Evolutionary conservation across 257 asterid species (phyloP).

Genomic region (Lithospermum erythrorhizon): DNA sequence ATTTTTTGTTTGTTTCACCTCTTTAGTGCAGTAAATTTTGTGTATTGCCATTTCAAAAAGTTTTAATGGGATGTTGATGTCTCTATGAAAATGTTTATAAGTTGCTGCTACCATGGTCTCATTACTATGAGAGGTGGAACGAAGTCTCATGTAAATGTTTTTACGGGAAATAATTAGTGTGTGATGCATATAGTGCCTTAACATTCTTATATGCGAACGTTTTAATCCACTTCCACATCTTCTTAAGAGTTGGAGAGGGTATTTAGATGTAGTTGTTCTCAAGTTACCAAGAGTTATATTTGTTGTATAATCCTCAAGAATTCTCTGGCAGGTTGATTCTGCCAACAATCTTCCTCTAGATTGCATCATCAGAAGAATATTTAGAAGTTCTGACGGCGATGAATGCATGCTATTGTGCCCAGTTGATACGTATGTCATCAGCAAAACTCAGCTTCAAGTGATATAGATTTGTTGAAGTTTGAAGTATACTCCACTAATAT

Average conservation of each 20-base stretch:
- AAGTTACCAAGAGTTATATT: too few species aligned
- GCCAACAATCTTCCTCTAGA: conserved; percentile 76
- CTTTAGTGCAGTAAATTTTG: too few species aligned
- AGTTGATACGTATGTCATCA: conserved; percentile 75
- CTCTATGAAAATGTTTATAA: background rate
- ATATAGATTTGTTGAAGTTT: conserved; percentile 7
- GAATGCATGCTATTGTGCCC: conserved; percentile 96
- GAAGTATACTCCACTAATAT: conserved; percentile 9
- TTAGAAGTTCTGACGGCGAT: conserved; percentile 66
- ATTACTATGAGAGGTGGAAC: background rate
- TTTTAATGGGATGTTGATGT: background rate
- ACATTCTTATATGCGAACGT: too few species aligned
- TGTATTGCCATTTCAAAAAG: background rate
- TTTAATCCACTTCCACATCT: too few species aligned
- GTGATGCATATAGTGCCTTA: background rate
- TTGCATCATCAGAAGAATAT: conserved; percentile 82
- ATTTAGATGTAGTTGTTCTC: too few species aligned
- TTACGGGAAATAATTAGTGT: background rate
- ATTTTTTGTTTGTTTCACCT: too few species aligned
- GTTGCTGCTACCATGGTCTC: background rate
- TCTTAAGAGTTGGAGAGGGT: background rate
- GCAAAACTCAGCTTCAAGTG: conserved; percentile 10
- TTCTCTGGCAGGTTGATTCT: conserved; percentile 65
- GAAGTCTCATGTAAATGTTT: background rate
- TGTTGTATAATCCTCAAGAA: conserved; percentile 7